These are phyloP conservation scores for Aspergillus mulundensis DNA, from an alignment of 495 filamentous ascomycete species.

Conservation along the genomic window DNA sequence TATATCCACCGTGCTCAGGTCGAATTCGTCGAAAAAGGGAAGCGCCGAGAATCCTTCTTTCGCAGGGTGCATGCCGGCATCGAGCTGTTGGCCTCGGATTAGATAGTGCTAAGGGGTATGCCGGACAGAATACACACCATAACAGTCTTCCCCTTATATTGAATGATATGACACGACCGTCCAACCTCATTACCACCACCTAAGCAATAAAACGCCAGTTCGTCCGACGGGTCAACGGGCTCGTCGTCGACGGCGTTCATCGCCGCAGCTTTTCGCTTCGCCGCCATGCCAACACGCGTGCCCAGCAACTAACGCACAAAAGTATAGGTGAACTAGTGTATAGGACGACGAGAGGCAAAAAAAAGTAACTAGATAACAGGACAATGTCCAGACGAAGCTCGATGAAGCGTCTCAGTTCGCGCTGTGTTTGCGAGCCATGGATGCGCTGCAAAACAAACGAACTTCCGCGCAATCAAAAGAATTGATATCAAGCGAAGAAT, in stretches of 20 bases:
- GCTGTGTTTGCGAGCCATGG: slow-evolving; percentile 12
- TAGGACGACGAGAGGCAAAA: neutral
- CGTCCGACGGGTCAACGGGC: slow-evolving; percentile 74
- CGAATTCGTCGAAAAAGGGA: slow-evolving; percentile 98
- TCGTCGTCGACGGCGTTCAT: slow-evolving; percentile 62
- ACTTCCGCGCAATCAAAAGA: neutral
- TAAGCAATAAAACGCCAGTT: slow-evolving; percentile 87
- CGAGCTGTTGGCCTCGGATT: slow-evolving; percentile 58
- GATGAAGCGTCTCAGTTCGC: slow-evolving; percentile 4
- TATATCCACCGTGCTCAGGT: slow-evolving; percentile 93
- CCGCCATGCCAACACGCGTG: slow-evolving; percentile 51
- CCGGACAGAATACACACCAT: slow-evolving; percentile 66
- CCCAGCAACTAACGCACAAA: neutral
- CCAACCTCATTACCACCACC: slow-evolving; percentile 97
- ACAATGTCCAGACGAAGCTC: neutral
- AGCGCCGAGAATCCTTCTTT: slow-evolving; percentile 91
- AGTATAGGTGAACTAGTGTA: neutral
- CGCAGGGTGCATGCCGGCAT: slow-evolving; percentile 95
- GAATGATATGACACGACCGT: slow-evolving; percentile 92
- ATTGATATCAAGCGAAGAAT: neutral
- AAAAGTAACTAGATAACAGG: neutral
- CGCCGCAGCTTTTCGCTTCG: slow-evolving; percentile 70
- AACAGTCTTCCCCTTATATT: slow-evolving; percentile 98
- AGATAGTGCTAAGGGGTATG: slow-evolving; percentile 8
- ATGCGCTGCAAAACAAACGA: slow-evolving; percentile 5